Conservation (phyloP, 78 protist genomes). For the Dictyostelium discoideum region DNA sequence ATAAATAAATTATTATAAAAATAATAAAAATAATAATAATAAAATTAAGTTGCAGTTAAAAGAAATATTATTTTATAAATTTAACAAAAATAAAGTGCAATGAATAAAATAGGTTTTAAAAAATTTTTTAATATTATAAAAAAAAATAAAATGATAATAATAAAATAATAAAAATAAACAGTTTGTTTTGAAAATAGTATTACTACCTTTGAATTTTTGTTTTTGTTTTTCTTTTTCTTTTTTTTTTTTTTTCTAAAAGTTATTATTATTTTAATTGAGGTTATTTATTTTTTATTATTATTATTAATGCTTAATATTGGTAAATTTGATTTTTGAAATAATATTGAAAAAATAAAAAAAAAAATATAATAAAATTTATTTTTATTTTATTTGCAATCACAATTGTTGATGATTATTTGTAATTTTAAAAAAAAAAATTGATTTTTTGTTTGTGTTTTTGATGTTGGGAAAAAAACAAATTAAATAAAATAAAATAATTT, state of each 20-base stretch:
- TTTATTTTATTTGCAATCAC: not conserved
- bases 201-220: not conserved
- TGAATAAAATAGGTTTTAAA: not conserved
- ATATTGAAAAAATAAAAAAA: not conserved
- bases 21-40: too few species aligned
- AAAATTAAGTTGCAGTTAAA: not conserved
- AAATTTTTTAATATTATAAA: not conserved
- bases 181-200: not conserved
- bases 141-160: not conserved
- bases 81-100: not conserved
- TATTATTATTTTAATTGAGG: not conserved
- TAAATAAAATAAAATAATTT: too few species aligned
- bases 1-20: not conserved
- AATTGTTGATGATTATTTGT: slow-evolving; percentile 13
- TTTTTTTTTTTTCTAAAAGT: not conserved
- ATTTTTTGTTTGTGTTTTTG: not conserved
- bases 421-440: not conserved
- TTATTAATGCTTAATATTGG: not conserved
- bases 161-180: not conserved
- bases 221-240: not conserved
- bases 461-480: not conserved
- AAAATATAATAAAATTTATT: not conserved
- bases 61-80: not conserved
- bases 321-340: not conserved
- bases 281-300: not conserved